Conservation (phyloP, 495 filamentous ascomycete genomes). For the Penicillium coprophilum region DNA sequence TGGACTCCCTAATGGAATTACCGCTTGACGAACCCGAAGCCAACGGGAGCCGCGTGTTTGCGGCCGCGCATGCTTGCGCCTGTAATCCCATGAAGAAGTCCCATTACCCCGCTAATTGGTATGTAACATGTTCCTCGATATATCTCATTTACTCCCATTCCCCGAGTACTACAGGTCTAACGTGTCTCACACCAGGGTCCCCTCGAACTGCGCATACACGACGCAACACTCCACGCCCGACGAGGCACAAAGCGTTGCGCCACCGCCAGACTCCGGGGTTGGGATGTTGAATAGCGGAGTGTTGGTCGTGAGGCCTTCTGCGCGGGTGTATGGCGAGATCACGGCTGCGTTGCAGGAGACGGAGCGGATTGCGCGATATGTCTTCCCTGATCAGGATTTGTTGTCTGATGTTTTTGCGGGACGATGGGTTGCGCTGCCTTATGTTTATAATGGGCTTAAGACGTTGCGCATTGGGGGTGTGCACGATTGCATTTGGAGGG, state of each 20-base stretch:
- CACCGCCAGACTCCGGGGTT: conserved; percentile 51
- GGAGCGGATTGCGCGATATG: conserved; percentile 48
- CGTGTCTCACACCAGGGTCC: conserved; percentile 48
- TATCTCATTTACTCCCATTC: too few relatives aligned
- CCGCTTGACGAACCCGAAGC: conserved; percentile 55
- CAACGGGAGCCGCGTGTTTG: conserved; percentile 60
- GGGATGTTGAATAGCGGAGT: conserved; percentile 73
- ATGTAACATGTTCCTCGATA: conserved; percentile 10
- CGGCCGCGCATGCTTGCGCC: conserved; percentile 71
- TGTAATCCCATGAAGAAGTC: conserved; percentile 73
- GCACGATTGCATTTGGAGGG: conserved; percentile 70
- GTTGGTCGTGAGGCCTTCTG: conserved; percentile 65
- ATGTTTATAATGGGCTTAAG: conserved; percentile 80
- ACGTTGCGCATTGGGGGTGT: conserved; percentile 66
- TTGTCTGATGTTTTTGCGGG: conserved; percentile 63
- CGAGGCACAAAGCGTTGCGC: conserved; percentile 53
- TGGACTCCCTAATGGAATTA: conserved; percentile 82
- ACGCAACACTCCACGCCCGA: conserved; percentile 58
- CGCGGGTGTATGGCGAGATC: conserved; percentile 56
- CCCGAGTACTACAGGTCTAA: neutral
- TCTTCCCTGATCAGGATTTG: conserved; percentile 74
- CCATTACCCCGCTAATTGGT: conserved; percentile 74
- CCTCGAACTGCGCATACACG: conserved; percentile 74
- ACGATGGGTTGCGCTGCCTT: conserved; percentile 71
- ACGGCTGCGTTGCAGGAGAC: conserved; percentile 30